Conservation (phyloP, 345 rosid genomes). For the Mercurialis annua region DNA sequence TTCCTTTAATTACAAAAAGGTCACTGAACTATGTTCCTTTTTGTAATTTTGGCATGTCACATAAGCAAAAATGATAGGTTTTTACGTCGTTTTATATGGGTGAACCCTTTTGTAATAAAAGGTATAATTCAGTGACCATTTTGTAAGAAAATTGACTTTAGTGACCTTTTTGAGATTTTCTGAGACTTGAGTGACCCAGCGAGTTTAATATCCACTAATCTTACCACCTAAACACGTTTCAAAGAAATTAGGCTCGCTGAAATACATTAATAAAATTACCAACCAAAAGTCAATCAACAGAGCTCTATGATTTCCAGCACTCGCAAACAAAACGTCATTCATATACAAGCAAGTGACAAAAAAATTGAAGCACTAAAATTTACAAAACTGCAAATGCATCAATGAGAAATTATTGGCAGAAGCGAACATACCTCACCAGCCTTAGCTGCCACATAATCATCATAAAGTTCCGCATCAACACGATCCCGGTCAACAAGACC, state of each 20-base stretch:
- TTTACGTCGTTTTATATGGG: no score
- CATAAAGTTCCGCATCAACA: constrained; percentile 72
- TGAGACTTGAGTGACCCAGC: no score
- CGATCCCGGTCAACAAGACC: constrained; percentile 90
- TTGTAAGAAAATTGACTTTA: no score
- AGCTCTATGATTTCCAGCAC: not conserved
- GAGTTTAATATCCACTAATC: no score
- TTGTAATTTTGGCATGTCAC: no score
- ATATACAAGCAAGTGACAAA: not conserved
- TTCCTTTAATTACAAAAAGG: no score
- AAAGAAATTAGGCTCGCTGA: not conserved
- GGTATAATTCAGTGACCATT: no score
- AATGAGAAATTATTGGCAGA: not conserved
- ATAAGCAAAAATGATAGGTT: no score
- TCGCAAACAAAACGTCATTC: not conserved
- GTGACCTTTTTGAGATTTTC: no score
- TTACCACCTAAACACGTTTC: constrained; percentile 19
- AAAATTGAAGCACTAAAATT: constrained; percentile 2
- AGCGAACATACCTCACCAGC: constrained; percentile 74
- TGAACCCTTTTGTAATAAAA: no score
- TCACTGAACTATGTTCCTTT: no score
- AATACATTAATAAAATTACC: not conserved
- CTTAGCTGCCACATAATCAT: constrained; percentile 86
- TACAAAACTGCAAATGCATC: no score
- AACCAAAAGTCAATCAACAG: not conserved